Conservation (phyloP, 768 basidiomycete genomes). For the Tylopilus felleus region DNA sequence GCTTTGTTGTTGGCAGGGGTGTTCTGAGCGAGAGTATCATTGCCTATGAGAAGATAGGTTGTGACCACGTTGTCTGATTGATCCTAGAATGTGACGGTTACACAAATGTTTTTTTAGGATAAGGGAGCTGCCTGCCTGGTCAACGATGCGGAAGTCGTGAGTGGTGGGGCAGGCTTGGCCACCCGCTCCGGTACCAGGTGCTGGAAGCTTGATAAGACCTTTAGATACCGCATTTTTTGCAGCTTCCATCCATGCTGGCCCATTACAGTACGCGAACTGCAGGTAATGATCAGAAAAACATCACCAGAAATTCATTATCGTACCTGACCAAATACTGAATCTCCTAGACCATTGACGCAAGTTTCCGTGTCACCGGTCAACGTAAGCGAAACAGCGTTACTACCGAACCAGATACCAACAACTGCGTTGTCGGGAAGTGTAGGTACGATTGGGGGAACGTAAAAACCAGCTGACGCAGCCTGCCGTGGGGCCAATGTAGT, state of each 20-base stretch:
- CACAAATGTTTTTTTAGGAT: not conserved
- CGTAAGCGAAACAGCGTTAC: slow-evolving; percentile 22
- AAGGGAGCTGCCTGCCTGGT: slow-evolving; percentile 13
- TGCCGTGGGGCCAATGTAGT: slow-evolving; percentile 8
- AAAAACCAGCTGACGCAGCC: slow-evolving; percentile 18
- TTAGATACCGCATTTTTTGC: slow-evolving; percentile 17
- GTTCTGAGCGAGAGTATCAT: slow-evolving; percentile 26
- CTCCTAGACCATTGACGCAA: slow-evolving; percentile 23
- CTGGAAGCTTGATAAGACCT: slow-evolving; percentile 19
- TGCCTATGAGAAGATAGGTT: slow-evolving; percentile 24
- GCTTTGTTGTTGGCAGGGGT: slow-evolving; percentile 25
- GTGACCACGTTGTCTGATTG: slow-evolving; percentile 29
- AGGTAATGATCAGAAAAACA: not conserved
- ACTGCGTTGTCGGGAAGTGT: slow-evolving; percentile 23
- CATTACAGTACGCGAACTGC: slow-evolving; percentile 29
- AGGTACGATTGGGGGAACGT: slow-evolving; percentile 20
- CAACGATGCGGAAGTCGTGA: slow-evolving; percentile 27
- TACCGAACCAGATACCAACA: slow-evolving; percentile 30
- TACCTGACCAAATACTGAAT: slow-evolving; percentile 28
- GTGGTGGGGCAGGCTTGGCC: slow-evolving; percentile 27
- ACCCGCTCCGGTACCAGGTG: slow-evolving; percentile 17
- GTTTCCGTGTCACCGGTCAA: slow-evolving; percentile 20
- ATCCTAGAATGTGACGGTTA: slow-evolving; percentile 14
- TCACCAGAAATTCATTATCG: not conserved
- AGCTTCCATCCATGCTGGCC: slow-evolving; percentile 22